phyloP scores from a whole-genome alignment of 1,284 basidiomycete species.

The Pseudozyma hubeiensis region DNA sequence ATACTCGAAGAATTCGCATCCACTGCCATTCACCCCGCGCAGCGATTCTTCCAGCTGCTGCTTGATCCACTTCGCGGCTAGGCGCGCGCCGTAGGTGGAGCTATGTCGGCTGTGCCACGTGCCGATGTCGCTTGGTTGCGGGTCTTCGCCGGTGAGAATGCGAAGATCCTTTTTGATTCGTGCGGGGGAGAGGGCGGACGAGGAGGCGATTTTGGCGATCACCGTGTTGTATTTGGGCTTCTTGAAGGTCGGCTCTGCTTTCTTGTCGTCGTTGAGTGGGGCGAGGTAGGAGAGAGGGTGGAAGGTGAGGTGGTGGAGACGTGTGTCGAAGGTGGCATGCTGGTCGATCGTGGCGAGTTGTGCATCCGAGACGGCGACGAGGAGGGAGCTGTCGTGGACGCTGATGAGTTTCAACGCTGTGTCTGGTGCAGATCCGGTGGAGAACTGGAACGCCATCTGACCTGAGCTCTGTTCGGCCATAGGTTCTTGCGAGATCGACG shows the following conservation, averaged over 20 bases:
- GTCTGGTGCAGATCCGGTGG: neutral
- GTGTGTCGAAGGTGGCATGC: constrained; percentile 27
- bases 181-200: constrained; percentile 13
- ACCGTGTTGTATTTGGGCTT: constrained; percentile 37
- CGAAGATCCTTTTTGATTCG: constrained; percentile 36
- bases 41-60: constrained; percentile 27
- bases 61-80: constrained; percentile 50
- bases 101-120: constrained; percentile 48
- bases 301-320: constrained; percentile 28
- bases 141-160: constrained; percentile 47
- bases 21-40: constrained; percentile 13
- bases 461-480: neutral
- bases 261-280: neutral
- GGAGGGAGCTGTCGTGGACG: neutral
- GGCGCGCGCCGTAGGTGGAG: constrained; percentile 42
- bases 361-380: constrained; percentile 5
- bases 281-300: constrained; percentile 1
- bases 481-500: neutral
- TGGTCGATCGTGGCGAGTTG: constrained; percentile 18
- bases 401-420: neutral
- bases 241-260: constrained; percentile 28
- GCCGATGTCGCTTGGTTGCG: constrained; percentile 14
- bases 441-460: constrained; percentile 15
- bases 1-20: constrained; percentile 40
- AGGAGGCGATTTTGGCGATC: constrained; percentile 32